A percentile compares a stretch with the other conserved stretches of the same genome.
phyloP scores from a whole-genome alignment of 164 flowering plant species.

The Piper longum region DNA sequence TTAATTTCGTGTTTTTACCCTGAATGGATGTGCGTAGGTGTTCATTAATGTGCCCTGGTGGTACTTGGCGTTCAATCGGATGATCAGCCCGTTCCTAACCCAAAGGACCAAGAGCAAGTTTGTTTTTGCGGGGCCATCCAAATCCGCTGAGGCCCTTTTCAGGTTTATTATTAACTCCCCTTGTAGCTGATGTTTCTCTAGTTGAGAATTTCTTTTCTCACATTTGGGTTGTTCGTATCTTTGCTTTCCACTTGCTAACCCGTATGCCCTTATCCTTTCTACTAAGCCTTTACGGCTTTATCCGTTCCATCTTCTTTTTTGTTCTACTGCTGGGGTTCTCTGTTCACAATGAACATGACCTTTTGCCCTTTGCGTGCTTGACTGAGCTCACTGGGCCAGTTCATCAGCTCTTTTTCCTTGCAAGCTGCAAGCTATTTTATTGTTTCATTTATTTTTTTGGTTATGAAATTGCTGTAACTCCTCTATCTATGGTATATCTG shows the following conservation, averaged over 20 bases:
- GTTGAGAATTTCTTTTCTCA: not conserved
- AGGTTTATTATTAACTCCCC: conserved; percentile 27
- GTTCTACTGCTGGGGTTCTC: not conserved
- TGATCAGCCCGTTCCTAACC: conserved; percentile 77
- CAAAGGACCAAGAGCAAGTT: conserved; percentile 96
- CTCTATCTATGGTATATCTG: too few relatives aligned
- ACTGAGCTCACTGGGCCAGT: not conserved
- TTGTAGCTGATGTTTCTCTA: conserved; percentile 3
- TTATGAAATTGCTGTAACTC: too few relatives aligned
- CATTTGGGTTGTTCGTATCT: not conserved
- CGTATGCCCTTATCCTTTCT: not conserved
- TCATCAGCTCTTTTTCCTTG: not conserved
- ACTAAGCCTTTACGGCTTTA: not conserved
- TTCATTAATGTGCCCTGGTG: conserved; percentile 98
- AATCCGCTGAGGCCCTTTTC: conserved; percentile 74
- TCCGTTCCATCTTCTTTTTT: not conserved
- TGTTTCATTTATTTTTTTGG: too few relatives aligned
- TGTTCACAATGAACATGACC: not conserved
- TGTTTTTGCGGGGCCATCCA: conserved; percentile 76
- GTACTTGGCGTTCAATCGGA: conserved; percentile 60
- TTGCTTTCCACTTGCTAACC: not conserved
- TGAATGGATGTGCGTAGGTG: conserved; percentile 25
- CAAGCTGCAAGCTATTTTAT: too few relatives aligned
- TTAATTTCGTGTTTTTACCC: not conserved
- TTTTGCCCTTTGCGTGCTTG: not conserved